These are phyloP conservation scores for Plantago elongata DNA, from an alignment of 257 asterid species.

Conservation along the genomic window DNA sequence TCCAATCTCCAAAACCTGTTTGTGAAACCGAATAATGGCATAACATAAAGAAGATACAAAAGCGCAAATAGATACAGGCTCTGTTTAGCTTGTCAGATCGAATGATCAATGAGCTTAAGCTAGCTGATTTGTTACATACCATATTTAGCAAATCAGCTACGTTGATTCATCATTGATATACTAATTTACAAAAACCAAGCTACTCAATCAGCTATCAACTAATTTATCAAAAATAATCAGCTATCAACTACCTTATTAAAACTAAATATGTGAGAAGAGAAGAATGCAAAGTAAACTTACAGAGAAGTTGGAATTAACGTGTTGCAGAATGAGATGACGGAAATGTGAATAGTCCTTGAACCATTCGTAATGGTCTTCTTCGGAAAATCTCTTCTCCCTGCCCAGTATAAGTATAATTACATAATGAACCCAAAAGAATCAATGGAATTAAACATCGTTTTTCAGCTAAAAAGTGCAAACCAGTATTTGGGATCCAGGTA, in stretches of 20 bases:
- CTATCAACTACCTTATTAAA: too few species aligned
- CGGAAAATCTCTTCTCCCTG: slow-evolving; percentile 81
- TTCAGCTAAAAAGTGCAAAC: slow-evolving; percentile 26
- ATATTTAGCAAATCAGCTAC: too few species aligned
- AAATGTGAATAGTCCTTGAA: slow-evolving; percentile 81
- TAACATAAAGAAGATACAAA: too few species aligned
- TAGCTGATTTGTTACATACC: too few species aligned
- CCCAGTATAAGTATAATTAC: neutral
- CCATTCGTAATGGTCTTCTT: slow-evolving; percentile 98
- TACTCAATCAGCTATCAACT: too few species aligned
- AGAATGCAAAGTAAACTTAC: slow-evolving; percentile 38
- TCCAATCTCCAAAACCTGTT: slow-evolving; percentile 87
- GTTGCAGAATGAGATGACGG: slow-evolving; percentile 66
- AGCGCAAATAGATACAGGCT: too few species aligned
- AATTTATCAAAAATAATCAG: too few species aligned
- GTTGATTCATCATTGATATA: too few species aligned
- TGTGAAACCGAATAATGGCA: slow-evolving; percentile 3
- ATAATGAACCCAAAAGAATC: neutral
- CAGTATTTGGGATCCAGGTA: slow-evolving; percentile 79
- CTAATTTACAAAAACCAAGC: too few species aligned
- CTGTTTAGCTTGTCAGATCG: too few species aligned
- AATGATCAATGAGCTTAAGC: too few species aligned
- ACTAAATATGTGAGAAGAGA: too few species aligned
- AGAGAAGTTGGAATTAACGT: slow-evolving; percentile 50
- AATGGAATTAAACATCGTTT: neutral